A percentile compares a stretch with the other conserved stretches of the same genome.
Evolutionary conservation across 257 asterid genomes (phyloP).

Genomic region (Solanum sitiens): DNA sequence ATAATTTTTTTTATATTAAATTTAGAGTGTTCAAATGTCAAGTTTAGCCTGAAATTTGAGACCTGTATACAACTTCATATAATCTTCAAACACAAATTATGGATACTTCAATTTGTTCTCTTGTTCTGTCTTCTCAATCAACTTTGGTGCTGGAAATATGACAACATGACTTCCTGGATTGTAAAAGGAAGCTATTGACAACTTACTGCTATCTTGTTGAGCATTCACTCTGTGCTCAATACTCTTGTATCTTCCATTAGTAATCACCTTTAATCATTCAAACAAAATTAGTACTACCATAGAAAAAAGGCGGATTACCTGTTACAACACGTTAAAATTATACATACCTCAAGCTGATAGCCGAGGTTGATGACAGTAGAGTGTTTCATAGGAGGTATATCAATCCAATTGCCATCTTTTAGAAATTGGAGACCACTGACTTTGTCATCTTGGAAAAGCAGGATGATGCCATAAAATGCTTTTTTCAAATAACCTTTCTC

Average conservation of each 20-base stretch:
- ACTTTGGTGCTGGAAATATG: slow-evolving; percentile 43
- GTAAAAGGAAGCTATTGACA: slow-evolving; percentile 62
- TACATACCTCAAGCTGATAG: slow-evolving; percentile 56
- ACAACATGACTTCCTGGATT: slow-evolving; percentile 59
- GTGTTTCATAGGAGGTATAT: slow-evolving; percentile 74
- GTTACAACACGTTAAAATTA: not conserved
- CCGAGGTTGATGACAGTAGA: slow-evolving; percentile 60
- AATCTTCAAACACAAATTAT: slow-evolving; percentile 69
- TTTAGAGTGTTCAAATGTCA: no score
- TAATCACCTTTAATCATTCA: slow-evolving; percentile 28
- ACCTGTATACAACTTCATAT: slow-evolving; percentile 59
- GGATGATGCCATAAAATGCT: slow-evolving; percentile 53
- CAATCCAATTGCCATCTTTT: slow-evolving; percentile 56
- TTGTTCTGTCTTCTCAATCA: slow-evolving; percentile 36
- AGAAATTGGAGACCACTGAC: slow-evolving; percentile 75
- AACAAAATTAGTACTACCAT: not conserved
- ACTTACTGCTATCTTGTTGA: slow-evolving; percentile 41
- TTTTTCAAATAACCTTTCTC: slow-evolving; percentile 64
- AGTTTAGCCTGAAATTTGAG: slow-evolving; percentile 66
- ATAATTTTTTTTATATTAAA: no score
- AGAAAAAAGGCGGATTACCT: not conserved
- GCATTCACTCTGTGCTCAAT: slow-evolving; percentile 50
- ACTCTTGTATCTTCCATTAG: slow-evolving; percentile 58
- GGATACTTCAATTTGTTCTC: slow-evolving; percentile 35
- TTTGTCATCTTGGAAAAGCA: slow-evolving; percentile 69